A percentile compares a stretch with the other conserved stretches of the same genome.
Conservation (phyloP, 2,329 filamentous ascomycete species). For the Penicillium freii region DNA sequence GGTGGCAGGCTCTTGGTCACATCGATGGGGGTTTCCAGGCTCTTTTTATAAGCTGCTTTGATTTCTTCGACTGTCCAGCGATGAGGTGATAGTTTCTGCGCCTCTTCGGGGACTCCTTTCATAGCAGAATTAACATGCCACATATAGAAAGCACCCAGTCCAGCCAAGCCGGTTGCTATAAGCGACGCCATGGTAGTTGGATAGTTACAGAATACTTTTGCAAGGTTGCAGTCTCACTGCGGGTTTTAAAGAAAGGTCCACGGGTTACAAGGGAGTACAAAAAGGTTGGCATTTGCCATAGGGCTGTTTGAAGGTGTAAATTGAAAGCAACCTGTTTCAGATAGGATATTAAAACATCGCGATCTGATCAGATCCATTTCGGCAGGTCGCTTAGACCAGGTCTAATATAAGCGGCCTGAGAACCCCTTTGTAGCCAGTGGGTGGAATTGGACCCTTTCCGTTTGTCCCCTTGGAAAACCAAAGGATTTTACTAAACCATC, state of each 20-base stretch:
- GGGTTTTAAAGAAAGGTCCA: not conserved
- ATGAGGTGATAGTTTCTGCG: conserved; percentile 24
- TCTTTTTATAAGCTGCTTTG: conserved; percentile 32
- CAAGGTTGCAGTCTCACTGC: not conserved
- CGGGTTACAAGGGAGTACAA: not conserved
- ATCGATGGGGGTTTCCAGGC: conserved; percentile 31
- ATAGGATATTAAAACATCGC: not conserved
- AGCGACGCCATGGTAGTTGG: conserved; percentile 9
- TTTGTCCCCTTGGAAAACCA: not conserved
- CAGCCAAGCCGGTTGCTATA: conserved; percentile 11
- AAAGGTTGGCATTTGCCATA: not conserved
- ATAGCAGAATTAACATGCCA: conserved; percentile 33
- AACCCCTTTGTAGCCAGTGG: no score
- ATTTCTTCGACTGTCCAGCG: conserved; percentile 39
- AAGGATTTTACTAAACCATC: not conserved
- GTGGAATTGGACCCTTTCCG: not conserved
- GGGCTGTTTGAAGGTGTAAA: not conserved
- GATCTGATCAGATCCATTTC: not conserved
- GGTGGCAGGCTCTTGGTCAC: conserved; percentile 36
- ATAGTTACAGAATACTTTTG: not conserved
- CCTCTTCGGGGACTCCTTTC: conserved; percentile 28
- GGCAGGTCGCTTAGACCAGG: conserved; percentile 23
- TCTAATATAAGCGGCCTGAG: conserved; percentile 11
- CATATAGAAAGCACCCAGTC: conserved; percentile 27
- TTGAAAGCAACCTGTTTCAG: not conserved